Percentiles rank a stretch among this genome's conserved stretches.
These are phyloP conservation scores for Brassica napus DNA, from an alignment of 345 rosid genomes.

Conservation along the genomic window DNA sequence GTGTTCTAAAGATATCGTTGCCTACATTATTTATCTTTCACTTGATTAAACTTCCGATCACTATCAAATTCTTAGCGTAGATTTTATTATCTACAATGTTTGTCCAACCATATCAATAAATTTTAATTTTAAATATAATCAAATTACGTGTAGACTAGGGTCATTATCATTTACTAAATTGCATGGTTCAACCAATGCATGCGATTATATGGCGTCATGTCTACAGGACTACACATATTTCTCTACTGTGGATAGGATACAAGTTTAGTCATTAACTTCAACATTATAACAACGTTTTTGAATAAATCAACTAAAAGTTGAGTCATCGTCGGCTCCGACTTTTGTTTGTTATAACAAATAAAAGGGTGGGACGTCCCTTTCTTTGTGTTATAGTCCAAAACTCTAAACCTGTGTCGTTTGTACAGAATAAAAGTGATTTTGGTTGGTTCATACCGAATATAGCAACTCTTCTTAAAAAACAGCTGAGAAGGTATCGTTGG, in stretches of 20 bases:
- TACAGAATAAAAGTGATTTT: constrained; percentile 23
- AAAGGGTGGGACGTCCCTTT: constrained; percentile 12
- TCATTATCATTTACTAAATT: constrained; percentile 35
- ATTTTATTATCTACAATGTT: background rate
- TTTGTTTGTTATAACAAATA: background rate
- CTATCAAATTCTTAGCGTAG: too few relatives aligned
- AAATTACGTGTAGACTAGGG: constrained; percentile 18
- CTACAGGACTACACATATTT: background rate
- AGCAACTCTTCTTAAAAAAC: constrained; percentile 14
- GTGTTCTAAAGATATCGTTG: too few relatives aligned
- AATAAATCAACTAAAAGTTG: background rate
- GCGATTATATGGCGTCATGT: background rate
- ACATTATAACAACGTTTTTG: background rate
- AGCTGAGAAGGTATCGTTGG: constrained; percentile 7
- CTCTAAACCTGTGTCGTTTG: constrained; percentile 19
- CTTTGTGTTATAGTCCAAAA: constrained; percentile 25
- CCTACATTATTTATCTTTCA: too few relatives aligned
- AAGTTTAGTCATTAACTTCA: constrained; percentile 6
- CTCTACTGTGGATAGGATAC: background rate
- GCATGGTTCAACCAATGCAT: constrained; percentile 16
- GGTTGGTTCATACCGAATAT: constrained; percentile 25
- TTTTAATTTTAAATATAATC: background rate
- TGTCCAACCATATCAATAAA: constrained; percentile 40
- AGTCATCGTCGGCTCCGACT: constrained; percentile 19
- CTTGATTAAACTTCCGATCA: too few relatives aligned